phyloP scores from a whole-genome alignment of 345 rosid species.

The Eucalyptus lansdowneana region DNA sequence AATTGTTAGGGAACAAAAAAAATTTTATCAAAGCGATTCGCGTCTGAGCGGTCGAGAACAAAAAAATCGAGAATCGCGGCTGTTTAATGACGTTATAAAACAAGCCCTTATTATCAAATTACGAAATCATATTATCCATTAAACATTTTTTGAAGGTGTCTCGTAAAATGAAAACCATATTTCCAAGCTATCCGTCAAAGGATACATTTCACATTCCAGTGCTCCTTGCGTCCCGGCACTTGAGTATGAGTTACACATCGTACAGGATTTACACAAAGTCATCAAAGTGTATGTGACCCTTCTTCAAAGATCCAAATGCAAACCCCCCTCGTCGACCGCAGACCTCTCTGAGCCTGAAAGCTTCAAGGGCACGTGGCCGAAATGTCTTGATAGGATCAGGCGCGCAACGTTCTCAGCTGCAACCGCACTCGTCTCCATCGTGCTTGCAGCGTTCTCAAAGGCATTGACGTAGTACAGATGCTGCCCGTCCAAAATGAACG shows the following conservation, averaged over 20 bases:
- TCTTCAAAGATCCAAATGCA: constrained; percentile 41
- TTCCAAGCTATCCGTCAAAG: neutral
- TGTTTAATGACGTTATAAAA: too few species aligned
- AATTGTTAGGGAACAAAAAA: too few species aligned
- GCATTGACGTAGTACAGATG: constrained; percentile 86
- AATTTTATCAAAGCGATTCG: too few species aligned
- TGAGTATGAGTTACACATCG: neutral
- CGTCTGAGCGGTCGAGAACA: too few species aligned
- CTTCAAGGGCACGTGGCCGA: neutral
- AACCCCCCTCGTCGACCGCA: neutral
- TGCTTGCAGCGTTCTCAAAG: constrained; percentile 90
- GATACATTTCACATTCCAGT: neutral
- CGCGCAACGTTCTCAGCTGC: constrained; percentile 92
- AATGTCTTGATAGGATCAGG: constrained; percentile 57
- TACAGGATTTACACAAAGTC: neutral
- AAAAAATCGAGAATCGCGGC: too few species aligned
- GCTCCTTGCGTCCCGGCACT: too few species aligned
- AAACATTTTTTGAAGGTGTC: neutral
- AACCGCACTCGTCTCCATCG: constrained; percentile 90
- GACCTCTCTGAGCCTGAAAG: constrained; percentile 13
- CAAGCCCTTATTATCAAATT: neutral
- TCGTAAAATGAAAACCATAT: neutral
- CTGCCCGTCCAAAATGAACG: constrained; percentile 61
- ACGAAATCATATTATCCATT: neutral
- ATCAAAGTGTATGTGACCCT: neutral